Base-by-base conservation (phyloP, 1,284 basidiomycete genomes). In the Marasmius oreades region DNA sequence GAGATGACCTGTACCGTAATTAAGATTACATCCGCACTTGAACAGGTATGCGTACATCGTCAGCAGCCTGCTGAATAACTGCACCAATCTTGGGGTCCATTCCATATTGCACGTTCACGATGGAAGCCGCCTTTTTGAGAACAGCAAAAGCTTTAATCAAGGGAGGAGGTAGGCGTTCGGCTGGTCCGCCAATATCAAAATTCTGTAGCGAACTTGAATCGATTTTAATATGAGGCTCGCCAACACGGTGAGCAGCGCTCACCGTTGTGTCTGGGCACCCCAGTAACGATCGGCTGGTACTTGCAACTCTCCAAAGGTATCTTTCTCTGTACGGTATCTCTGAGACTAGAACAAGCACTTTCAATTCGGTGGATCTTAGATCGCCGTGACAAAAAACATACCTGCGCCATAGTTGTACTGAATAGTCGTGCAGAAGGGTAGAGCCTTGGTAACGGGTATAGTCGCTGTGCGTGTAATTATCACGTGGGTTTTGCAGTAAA, bases 231-330 rank as follows among this genome's bases (percentile, higher is more conserved):
- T 51, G 5, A 43, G 55, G 36, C 26, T 46, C 50, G 53, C 14
- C 4, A 47, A 45, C 18, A 36, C 24, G 28, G 43, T 33, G 23
- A 22, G 26, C 57, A 46, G 33, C 37, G 66, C 75, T 22, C 62
- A 88, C 90, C 97, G 84, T 73, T 99, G 97, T 33, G 97, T 99
- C 77, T 99, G 97, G 18, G 96, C 96, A 60, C 97, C 97, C 95
- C 96, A 99, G 77, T 98, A 98, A 56, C 90, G 85, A 68, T 98
- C 92, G 22, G 90, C 86, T 39, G 97, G 96, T 48, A 99, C 97
- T 67, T 93, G 81, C 55, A 99, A 84, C 56, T 94, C 91, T 51
- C 93, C 93, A 69, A 96, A 96, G 4, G 94, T 95, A 73, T 96
- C 93, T 60, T 77, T 84, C 71, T 94, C 92, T 12, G 75, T 72